phyloP scores from a whole-genome alignment of 2,329 filamentous ascomycete genomes.

The Aspergillus tamarii region DNA sequence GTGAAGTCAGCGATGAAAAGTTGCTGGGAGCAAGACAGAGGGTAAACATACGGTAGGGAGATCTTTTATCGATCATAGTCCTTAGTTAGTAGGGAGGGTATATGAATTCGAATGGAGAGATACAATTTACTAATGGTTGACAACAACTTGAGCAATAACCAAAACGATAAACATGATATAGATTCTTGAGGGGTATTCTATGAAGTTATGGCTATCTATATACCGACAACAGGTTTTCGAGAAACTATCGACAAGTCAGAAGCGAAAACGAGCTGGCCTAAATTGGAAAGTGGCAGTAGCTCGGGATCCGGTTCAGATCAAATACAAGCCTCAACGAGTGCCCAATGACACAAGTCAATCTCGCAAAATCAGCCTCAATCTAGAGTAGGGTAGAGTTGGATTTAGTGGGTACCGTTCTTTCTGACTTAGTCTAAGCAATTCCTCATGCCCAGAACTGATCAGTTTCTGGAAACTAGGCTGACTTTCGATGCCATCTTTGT shows the following conservation, averaged over 20 bases:
- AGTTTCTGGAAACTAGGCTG: neutral
- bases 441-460: neutral
- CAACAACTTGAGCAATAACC: neutral
- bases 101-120: neutral
- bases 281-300: conserved; percentile 12
- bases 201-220: conserved; percentile 5
- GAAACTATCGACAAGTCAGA: conserved; percentile 1
- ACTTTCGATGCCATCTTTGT: neutral
- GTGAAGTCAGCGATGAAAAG: conserved; percentile 15
- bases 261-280: conserved; percentile 28
- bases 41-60: conserved; percentile 29
- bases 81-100: neutral
- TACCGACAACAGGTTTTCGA: neutral
- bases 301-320: neutral
- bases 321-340: neutral
- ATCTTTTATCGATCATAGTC: conserved; percentile 25
- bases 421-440: neutral
- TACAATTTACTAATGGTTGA: neutral
- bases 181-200: neutral
- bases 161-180: neutral
- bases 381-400: neutral
- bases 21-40: neutral
- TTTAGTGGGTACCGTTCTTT: neutral
- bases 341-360: neutral
- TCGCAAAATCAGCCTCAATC: neutral